Base-by-base conservation (phyloP, 2,329 filamentous ascomycete species). In the Colletotrichum nymphaeae region DNA sequence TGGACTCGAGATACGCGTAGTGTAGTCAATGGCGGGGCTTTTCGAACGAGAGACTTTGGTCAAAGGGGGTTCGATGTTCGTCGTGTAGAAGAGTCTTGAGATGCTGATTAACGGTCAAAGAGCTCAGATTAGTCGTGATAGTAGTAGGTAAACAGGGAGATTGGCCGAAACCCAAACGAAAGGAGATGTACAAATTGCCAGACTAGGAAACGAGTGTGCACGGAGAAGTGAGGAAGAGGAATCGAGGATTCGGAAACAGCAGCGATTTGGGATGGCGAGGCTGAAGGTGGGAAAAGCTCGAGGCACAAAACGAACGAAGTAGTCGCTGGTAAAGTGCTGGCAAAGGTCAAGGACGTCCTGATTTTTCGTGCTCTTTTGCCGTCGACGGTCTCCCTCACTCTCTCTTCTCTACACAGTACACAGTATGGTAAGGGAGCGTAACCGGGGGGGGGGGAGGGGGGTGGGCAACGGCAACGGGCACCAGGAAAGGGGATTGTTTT, bases 401-500 rank as follows among this genome's bases (percentile, higher is more conserved):
- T 58, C 42, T 56, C 46, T 59, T 42, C 46, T 67, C 63, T 63
- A 35, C 32, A 35, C 32, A 35, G 32, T 35, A 35, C 32, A 5
- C 32, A 35, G 32, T 35, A 28, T 73, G 32, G 56, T 62, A 57
- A 65, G 67, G 70, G 67, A 65, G 42, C 37, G 37, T 42, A 42
- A 19, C 37, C 37, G 32, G 60, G 62, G 56, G 37, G 56, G 37
- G 24, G 24, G 24, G 30, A 56, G 49, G 69, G 68, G 62, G 56
- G 67, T 49, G 62, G 60, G 56, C 16, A 62, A 60, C 56, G 37
- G 55, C 22, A 66, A 35, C 22, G 57, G 56, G 35, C 53, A 55
- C 64, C 67, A 64, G 67, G 70, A 75, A 75, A 74, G 69, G 75
- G 73, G 73, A 73, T 71, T 76, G 73, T 76, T 76, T 76, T 75